These are phyloP conservation scores for Corrigiola litoralis DNA, from an alignment of 179 eudicot species.

Conservation along the genomic window DNA sequence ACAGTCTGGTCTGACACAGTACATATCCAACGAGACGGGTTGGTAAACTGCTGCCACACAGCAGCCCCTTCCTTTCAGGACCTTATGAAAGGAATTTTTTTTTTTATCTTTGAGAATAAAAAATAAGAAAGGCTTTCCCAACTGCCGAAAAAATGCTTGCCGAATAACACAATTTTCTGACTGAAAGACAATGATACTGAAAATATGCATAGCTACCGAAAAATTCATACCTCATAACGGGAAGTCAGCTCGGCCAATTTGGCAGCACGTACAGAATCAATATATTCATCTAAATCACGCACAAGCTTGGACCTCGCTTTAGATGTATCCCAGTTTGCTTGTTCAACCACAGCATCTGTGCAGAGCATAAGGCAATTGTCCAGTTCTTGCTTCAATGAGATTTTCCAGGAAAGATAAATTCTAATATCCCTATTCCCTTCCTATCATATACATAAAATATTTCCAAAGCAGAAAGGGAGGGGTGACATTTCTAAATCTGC, in stretches of 20 bases:
- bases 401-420: neutral
- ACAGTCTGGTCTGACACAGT: no score
- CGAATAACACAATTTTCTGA: no score
- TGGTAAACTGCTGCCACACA: no score
- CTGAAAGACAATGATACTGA: neutral
- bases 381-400: neutral
- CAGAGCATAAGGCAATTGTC: neutral
- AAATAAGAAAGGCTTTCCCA: neutral
- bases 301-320: constrained; percentile 72
- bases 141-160: neutral
- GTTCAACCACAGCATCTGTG: constrained; percentile 67
- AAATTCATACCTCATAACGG: constrained; percentile 60
- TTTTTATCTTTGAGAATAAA: no score
- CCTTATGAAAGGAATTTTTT: no score
- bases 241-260: constrained; percentile 81
- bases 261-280: constrained; percentile 64
- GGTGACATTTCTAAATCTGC: no score
- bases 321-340: constrained; percentile 80
- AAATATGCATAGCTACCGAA: neutral
- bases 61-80: no score
- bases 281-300: constrained; percentile 84
- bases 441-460: no score
- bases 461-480: neutral
- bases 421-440: neutral
- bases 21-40: no score